Evolutionary conservation across 1,139 yeast genomes (phyloP).

Genomic region (Pneumocystis murina): DNA sequence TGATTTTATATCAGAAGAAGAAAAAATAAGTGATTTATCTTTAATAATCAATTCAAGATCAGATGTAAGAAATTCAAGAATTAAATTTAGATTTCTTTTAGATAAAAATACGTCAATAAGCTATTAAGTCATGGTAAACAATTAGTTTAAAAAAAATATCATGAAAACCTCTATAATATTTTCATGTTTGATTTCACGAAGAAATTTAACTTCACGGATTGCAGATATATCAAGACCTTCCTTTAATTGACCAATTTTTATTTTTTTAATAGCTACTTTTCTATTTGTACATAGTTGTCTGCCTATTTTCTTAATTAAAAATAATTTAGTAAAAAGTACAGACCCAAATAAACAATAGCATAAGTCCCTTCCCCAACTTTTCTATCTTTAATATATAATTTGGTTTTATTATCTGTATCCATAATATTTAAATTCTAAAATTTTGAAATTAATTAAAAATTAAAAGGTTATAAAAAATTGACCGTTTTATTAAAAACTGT

Average conservation of each 20-base stretch:
- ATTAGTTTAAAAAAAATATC: slow-evolving; percentile 78
- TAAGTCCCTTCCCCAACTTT: slow-evolving; percentile 99
- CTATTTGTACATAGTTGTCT: slow-evolving; percentile 32
- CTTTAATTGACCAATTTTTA: slow-evolving; percentile 84
- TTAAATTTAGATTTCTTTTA: slow-evolving; percentile 57
- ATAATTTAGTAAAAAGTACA: neutral
- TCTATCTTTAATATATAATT: slow-evolving; percentile 31
- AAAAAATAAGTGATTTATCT: slow-evolving; percentile 60
- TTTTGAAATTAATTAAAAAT: neutral
- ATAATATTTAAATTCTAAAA: neutral
- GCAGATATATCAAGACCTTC: slow-evolving; percentile 98
- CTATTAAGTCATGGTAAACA: slow-evolving; percentile 66
- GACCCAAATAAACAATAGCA: slow-evolving; percentile 88
- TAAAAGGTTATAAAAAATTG: neutral
- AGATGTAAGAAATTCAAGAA: slow-evolving; percentile 78
- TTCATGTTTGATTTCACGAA: slow-evolving; percentile 67
- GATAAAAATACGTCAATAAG: slow-evolving; percentile 11
- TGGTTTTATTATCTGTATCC: slow-evolving; percentile 3
- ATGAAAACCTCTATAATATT: slow-evolving; percentile 65
- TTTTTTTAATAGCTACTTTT: slow-evolving; percentile 81
- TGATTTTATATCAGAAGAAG: slow-evolving; percentile 76
- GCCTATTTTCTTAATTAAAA: slow-evolving; percentile 10
- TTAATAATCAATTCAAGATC: slow-evolving; percentile 83
- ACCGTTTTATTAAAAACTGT: neutral
- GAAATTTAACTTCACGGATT: slow-evolving; percentile 79